Base-by-base conservation (phyloP, 176 grass and related monocot species). In the Musa acuminata region DNA sequence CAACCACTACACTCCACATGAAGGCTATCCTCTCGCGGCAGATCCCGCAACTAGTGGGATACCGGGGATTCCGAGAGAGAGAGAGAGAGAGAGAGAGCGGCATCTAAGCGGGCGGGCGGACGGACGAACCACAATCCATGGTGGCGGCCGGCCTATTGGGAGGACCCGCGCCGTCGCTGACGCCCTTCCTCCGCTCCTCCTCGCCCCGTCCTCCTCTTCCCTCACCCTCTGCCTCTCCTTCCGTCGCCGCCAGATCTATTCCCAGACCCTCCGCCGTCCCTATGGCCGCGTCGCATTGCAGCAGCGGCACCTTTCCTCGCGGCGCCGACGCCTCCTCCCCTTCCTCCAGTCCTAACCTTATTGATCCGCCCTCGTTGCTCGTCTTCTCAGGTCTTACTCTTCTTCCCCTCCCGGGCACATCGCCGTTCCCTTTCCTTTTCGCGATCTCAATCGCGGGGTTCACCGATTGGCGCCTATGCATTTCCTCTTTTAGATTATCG, bases 341-440 rank as follows among this genome's bases (percentile, higher is more conserved):
- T 13, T 58, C 52, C n/a, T 29, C 68, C 53, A 53, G 49, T 2
- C 16, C 55, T 51, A 73, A 24, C 69, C 57, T 58, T 65, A 14
- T 9, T 17, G 21, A 58, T 24, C 21, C 43, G 8, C 78, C 69
- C 79, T 97, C 93, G 48, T 80, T 92, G 67, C 93, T 97, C 62
- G 90, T 97, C 23, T 97, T 92, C 79, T 92, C 93, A 81, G 93
- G 89, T 97, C 8, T 11, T n/a, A 1, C 8, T 5, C 48, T 68
- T 2, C 11, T 67, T 13, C 1, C 26, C 23, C 64, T 25, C 22
- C 8, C 64, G 17, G 11, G 55, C 17, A 12, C 35, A 43, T 43
- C 35, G 4, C 35, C 3, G 35, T 35, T 4, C 35, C 35, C 35
- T 43, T 43, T 5, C 35, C 35, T 43, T 43, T 43, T 43, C 35